Conservation (phyloP, 495 filamentous ascomycete species). For the Penicillium canariense region DNA sequence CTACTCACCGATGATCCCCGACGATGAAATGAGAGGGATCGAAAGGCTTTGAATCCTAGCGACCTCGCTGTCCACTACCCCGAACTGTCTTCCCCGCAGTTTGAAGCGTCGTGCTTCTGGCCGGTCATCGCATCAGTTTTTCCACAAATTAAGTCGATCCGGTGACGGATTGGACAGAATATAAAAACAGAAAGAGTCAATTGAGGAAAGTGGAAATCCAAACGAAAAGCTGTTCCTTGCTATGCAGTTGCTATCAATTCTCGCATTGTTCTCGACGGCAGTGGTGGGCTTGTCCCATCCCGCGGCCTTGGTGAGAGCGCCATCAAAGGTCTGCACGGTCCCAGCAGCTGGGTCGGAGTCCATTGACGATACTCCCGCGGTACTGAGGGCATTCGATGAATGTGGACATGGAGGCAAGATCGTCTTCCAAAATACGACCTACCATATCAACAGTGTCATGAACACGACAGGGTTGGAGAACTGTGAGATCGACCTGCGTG, state of each 20-base stretch:
- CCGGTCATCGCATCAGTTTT: neutral
- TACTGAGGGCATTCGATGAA: constrained; percentile 40
- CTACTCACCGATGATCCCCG: too few species aligned
- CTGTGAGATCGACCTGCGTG: constrained; percentile 37
- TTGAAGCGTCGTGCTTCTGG: neutral
- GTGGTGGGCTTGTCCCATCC: neutral
- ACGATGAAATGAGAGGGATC: neutral
- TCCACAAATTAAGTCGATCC: neutral
- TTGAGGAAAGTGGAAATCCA: too few species aligned
- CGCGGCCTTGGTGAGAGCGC: neutral
- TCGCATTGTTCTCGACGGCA: neutral
- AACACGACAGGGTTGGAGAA: constrained; percentile 44
- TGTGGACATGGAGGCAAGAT: constrained; percentile 42
- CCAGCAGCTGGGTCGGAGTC: neutral
- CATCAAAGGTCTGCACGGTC: neutral
- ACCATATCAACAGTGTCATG: constrained; percentile 41
- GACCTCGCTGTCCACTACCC: neutral
- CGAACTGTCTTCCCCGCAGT: neutral
- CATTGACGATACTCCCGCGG: constrained; percentile 40
- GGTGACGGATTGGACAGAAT: too few species aligned
- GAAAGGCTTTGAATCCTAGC: neutral
- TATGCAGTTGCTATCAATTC: neutral
- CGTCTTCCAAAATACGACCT: constrained; percentile 37
- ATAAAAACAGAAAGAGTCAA: too few species aligned
- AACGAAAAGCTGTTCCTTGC: too few species aligned